These are phyloP conservation scores for Acanthamoeba polyphaga DNA, from an alignment of 208 protist species.

Conservation along the genomic window DNA sequence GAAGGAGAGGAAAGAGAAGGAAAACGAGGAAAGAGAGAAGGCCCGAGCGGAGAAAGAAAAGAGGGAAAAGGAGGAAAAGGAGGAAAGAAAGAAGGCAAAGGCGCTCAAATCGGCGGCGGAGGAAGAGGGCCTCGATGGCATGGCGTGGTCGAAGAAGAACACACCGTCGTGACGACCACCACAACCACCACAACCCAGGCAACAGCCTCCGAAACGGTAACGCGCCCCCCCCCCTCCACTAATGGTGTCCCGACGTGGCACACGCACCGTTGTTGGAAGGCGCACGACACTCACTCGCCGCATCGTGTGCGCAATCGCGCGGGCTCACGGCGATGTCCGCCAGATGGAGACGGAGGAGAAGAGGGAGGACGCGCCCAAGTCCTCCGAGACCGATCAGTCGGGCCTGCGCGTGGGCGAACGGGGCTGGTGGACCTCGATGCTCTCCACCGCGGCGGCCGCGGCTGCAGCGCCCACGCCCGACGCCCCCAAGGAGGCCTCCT, in stretches of 20 bases:
- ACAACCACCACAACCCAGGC: background rate
- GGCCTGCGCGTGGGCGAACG: background rate
- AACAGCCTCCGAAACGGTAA: background rate
- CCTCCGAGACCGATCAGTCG: background rate
- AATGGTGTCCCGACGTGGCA: too few species aligned
- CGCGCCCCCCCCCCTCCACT: too few species aligned
- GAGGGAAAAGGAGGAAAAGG: background rate
- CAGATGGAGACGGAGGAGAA: background rate
- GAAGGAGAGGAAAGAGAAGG: background rate
- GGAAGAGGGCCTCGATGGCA: background rate
- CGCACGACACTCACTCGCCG: too few species aligned
- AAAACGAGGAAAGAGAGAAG: background rate
- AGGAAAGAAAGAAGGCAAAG: background rate
- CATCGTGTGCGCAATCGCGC: background rate
- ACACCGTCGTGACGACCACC: too few species aligned
- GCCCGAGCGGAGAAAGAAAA: background rate
- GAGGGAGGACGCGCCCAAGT: background rate
- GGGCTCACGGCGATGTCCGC: background rate
- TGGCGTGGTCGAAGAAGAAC: background rate
- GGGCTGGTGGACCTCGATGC: constrained; percentile 19
- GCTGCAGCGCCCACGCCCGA: background rate
- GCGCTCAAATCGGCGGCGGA: background rate
- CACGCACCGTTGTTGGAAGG: too few species aligned
- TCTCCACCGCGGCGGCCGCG: background rate
- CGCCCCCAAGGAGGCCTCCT: background rate